Percentiles rank a stretch among this genome's conserved stretches.
These are phyloP conservation scores for Diutina sp. DNA, from an alignment of 1,139 yeast genomes.

Conservation along the genomic window DNA sequence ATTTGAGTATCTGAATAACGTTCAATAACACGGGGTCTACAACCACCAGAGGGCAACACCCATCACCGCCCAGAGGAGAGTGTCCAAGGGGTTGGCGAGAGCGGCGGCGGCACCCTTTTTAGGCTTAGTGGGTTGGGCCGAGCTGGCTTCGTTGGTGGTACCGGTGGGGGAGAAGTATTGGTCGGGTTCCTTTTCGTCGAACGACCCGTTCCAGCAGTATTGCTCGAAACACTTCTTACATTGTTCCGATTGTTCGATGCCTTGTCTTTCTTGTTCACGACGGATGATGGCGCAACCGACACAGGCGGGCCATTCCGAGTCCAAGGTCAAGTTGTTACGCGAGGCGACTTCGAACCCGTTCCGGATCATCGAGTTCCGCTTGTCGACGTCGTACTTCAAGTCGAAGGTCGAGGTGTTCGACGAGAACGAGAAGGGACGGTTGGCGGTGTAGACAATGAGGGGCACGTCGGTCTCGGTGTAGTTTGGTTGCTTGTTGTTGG, in stretches of 20 bases:
- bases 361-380: constrained; percentile 16
- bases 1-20: no score
- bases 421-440: constrained; percentile 16
- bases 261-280: constrained; percentile 66
- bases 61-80: not conserved
- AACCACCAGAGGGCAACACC: not conserved
- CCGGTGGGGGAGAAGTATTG: not conserved
- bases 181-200: constrained; percentile 4
- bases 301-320: constrained; percentile 65
- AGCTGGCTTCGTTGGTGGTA: not conserved
- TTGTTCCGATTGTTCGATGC: constrained; percentile 50
- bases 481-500: constrained; percentile 8
- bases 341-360: constrained; percentile 70
- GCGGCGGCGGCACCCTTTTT: not conserved
- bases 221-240: constrained; percentile 59
- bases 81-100: not conserved
- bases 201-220: constrained; percentile 78
- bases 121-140: not conserved
- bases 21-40: not conserved
- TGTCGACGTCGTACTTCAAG: constrained; percentile 24
- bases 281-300: constrained; percentile 82
- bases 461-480: constrained; percentile 23
- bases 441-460: constrained; percentile 26
- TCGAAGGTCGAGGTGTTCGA: constrained; percentile 28
- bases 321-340: constrained; percentile 60